These are phyloP conservation scores for Epichloe amarillans DNA, from an alignment of 2,329 filamentous ascomycete genomes.

Conservation along the genomic window DNA sequence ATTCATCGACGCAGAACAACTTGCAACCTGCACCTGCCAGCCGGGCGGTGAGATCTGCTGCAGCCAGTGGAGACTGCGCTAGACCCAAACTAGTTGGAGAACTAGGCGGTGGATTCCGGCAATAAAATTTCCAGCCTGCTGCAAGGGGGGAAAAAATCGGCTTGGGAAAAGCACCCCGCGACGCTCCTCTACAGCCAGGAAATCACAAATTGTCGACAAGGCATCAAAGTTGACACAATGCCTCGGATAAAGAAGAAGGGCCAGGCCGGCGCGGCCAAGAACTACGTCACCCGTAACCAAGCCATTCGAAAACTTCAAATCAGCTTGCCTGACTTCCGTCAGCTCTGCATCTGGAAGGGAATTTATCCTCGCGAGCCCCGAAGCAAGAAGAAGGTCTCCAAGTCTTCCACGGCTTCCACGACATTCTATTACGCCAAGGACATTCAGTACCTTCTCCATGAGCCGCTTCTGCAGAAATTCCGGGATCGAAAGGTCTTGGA, in stretches of 20 bases:
- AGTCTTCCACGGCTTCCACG: conserved; percentile 76
- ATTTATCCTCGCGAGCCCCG: conserved; percentile 96
- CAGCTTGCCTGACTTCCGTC: conserved; percentile 90
- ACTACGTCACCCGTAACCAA: conserved; percentile 95
- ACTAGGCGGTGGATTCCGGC: conserved; percentile 18
- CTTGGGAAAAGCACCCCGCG: conserved; percentile 20
- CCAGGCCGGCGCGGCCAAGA: conserved; percentile 83
- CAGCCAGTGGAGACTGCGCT: conserved; percentile 1
- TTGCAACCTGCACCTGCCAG: too few relatives aligned
- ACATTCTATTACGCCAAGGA: conserved; percentile 92
- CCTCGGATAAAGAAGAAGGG: conserved; percentile 84
- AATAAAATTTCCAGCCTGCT: conserved; percentile 19
- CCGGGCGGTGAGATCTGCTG: conserved; percentile 14
- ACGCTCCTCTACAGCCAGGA: conserved; percentile 8
- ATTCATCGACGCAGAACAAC: too few relatives aligned
- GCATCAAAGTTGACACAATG: conserved; percentile 32
- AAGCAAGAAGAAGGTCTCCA: conserved; percentile 93
- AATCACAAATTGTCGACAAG: conserved; percentile 4
- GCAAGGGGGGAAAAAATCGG: conserved; percentile 12
- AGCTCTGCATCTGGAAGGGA: conserved; percentile 98
- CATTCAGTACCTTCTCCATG: conserved; percentile 95
- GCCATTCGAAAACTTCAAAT: conserved; percentile 96
- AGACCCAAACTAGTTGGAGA: conserved; percentile 5
- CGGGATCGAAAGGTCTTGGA: conserved; percentile 92
- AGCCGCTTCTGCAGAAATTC: conserved; percentile 87